These are phyloP conservation scores for Phlegmacium glaucopus DNA, from an alignment of 768 basidiomycete species.

Conservation along the genomic window DNA sequence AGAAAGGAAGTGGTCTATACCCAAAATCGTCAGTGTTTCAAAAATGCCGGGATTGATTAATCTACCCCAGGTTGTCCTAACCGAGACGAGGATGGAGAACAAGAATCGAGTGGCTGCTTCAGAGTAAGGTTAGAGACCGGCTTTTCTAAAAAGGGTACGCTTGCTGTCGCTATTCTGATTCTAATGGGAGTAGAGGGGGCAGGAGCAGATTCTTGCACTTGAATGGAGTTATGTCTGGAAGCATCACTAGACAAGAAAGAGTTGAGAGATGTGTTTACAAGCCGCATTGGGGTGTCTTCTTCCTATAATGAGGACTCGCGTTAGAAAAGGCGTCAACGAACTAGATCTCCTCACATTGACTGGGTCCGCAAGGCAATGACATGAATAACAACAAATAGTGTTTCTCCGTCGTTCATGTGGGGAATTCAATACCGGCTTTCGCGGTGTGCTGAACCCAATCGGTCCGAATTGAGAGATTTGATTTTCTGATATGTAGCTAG, in stretches of 20 bases:
- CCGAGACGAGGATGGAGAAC: background rate
- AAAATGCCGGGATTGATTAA: background rate
- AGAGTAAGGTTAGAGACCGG: background rate
- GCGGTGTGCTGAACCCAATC: constrained; percentile 2
- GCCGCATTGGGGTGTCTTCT: background rate
- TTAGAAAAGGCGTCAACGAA: background rate
- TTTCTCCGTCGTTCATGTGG: constrained; percentile 1
- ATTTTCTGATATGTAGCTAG: constrained; percentile 1
- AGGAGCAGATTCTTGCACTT: background rate
- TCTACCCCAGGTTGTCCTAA: background rate
- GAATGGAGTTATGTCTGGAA: background rate
- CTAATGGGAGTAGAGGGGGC: background rate
- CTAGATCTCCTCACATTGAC: background rate
- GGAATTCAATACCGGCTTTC: background rate
- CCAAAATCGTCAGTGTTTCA: background rate
- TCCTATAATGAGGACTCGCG: background rate
- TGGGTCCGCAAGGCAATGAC: background rate
- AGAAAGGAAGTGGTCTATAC: background rate
- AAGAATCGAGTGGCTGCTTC: background rate
- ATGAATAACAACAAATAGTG: constrained; percentile 1
- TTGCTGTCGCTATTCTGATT: constrained; percentile 7
- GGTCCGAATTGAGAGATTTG: background rate
- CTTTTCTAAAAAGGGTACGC: background rate
- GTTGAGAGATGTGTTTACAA: background rate
- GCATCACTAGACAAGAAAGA: background rate